Evolutionary conservation across 371 early-diverging fungal genomes (phyloP), one percentile per base, ranked within the genome.

Genomic region (Nematocida minor): DNA sequence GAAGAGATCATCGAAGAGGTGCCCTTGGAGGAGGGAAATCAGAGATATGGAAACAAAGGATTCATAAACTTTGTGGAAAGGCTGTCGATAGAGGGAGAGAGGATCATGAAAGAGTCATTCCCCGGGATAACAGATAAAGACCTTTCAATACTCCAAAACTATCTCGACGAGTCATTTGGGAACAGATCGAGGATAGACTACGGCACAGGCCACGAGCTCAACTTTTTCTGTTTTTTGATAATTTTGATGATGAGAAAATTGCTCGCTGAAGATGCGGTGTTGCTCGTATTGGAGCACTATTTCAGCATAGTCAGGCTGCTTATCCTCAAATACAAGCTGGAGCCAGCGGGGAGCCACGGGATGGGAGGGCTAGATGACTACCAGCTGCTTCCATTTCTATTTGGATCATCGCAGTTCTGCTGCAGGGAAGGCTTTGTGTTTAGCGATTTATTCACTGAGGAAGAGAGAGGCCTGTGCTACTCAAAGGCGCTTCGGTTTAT

Each of bases 291-390:
- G 84, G 89, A 88, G 77, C 88, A 89, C 69, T 97, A 97, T 83
- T 88, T 96, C 44, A 85, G 87, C 1, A 80, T 94, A 27, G 91
- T 94, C 89, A 88, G 95, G 55, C 86, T 87, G 44, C 85, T 95
- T 34, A 95, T 97, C 81, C 87, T 88, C 67, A 88, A 89, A 32
- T 98, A 95, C 86, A 91, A 91, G 89, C 86, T 98, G 20, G 97
- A 97, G 82, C 96, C 99, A 6, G 99, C 99, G 11, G 99, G 99
- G 0, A 91, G 92, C 11, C 94, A 96, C 80, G 99, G 99, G 68
- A 94, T 93, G 25, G 97, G 97, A 96, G 96, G 96, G 4, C 81
- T 97, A 32, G 96, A 97, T 82, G 97, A 97, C 84, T 95, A 93
- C 83, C 96, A 96, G 80, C 93, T 96, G 79, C 82, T 98, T 74